These are phyloP conservation scores for Cadophora luteo-olivacea DNA, from an alignment of 2,329 filamentous ascomycete genomes.

Conservation along the genomic window DNA sequence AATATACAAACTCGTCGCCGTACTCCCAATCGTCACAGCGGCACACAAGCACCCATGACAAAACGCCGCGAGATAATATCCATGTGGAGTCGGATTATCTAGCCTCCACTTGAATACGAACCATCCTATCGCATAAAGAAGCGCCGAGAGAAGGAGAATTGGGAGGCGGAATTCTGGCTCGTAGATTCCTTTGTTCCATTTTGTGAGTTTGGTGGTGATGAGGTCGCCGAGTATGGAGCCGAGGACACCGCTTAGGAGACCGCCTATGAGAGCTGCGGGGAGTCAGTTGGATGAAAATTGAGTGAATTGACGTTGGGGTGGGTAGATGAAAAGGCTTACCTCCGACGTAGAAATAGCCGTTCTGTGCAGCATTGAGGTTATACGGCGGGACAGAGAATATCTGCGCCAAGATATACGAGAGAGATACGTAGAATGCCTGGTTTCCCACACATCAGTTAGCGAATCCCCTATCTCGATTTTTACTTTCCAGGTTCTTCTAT, in stretches of 20 bases:
- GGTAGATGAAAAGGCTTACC: not conserved
- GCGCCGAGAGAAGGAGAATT: not conserved
- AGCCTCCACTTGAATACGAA: not conserved
- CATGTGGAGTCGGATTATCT: not conserved
- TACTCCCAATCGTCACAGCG: not conserved
- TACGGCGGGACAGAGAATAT: not conserved
- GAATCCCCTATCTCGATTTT: not conserved
- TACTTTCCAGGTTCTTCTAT: not conserved
- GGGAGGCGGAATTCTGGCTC: not conserved
- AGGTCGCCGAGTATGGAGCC: not conserved
- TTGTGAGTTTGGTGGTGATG: not conserved
- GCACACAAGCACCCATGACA: not conserved
- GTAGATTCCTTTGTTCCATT: not conserved
- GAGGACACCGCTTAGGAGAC: not conserved
- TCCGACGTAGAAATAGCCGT: not conserved
- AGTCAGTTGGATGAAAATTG: not conserved
- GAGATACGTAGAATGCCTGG: not conserved
- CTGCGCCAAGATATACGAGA: not conserved
- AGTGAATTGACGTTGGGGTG: not conserved
- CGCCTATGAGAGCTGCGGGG: not conserved
- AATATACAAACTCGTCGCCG: constrained; percentile 2
- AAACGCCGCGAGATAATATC: not conserved
- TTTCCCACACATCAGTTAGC: not conserved
- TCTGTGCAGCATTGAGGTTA: not conserved
- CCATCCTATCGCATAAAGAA: not conserved